These are phyloP conservation scores for Sporothrix schenckii DNA, from an alignment of 2,329 filamentous ascomycete genomes.

Conservation along the genomic window DNA sequence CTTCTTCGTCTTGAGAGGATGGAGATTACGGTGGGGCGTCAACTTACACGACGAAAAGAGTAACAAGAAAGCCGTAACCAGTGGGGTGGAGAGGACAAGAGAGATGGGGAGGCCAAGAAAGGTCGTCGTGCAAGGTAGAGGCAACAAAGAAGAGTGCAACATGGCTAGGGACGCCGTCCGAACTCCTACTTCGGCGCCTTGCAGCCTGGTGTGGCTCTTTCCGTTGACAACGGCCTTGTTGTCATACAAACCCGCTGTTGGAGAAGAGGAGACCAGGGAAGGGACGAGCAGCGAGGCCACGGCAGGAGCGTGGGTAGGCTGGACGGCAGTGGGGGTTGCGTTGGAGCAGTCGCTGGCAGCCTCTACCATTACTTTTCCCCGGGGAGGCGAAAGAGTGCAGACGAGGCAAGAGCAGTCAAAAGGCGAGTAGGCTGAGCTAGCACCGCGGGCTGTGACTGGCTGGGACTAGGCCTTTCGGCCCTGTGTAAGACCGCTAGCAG, in stretches of 20 bases:
- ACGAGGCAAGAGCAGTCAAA: background rate
- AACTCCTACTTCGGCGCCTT: slow-evolving; percentile 34
- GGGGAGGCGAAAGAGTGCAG: background rate
- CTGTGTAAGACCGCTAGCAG: slow-evolving; percentile 10
- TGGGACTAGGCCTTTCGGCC: slow-evolving; percentile 1
- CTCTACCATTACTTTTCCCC: slow-evolving; percentile 2
- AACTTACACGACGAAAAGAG: slow-evolving; percentile 33
- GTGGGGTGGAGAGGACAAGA: background rate
- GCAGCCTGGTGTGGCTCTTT: slow-evolving; percentile 14
- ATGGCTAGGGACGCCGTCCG: background rate
- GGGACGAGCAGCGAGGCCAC: background rate
- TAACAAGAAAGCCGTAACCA: slow-evolving; percentile 26
- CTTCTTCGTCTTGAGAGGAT: slow-evolving; percentile 9
- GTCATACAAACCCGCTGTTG: slow-evolving; percentile 29
- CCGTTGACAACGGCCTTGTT: slow-evolving; percentile 29
- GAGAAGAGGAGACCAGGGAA: background rate
- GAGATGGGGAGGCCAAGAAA: slow-evolving; percentile 4
- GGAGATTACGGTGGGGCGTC: slow-evolving; percentile 11
- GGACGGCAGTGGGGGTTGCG: slow-evolving; percentile 16
- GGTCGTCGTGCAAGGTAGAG: background rate
- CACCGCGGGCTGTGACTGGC: slow-evolving; percentile 5
- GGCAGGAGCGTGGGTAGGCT: slow-evolving; percentile 18
- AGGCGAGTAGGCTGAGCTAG: slow-evolving; percentile 1
- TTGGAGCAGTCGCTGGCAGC: background rate
- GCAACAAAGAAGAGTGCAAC: background rate